A percentile compares a stretch with the other conserved stretches of the same genome.
These are phyloP conservation scores for Monilinia fructicola DNA, from an alignment of 2,329 filamentous ascomycete genomes.

Conservation along the genomic window DNA sequence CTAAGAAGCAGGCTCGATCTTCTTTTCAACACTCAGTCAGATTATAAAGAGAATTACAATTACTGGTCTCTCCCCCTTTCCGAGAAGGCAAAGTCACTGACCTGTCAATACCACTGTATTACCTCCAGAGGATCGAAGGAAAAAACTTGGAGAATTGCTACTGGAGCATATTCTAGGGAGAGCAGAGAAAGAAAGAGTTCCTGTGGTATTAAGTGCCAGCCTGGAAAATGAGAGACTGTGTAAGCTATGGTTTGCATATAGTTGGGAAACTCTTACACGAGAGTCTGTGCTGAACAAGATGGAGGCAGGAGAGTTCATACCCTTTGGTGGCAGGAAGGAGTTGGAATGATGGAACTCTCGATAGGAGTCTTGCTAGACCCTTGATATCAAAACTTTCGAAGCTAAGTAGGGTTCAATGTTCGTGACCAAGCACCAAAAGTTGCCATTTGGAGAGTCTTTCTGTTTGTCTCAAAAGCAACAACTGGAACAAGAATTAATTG, in stretches of 20 bases:
- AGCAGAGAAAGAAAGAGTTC: slow-evolving; percentile 31
- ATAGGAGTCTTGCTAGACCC: not conserved
- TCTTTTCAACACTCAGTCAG: slow-evolving; percentile 22
- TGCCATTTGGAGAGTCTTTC: too few relatives aligned
- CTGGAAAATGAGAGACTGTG: slow-evolving; percentile 33
- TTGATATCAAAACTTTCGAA: not conserved
- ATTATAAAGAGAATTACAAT: slow-evolving; percentile 28
- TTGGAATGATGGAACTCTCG: not conserved
- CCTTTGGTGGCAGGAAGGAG: slow-evolving; percentile 31
- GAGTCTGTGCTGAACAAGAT: slow-evolving; percentile 22
- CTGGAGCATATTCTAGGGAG: slow-evolving; percentile 29
- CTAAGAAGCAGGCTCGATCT: not conserved
- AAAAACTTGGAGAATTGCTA: slow-evolving; percentile 34
- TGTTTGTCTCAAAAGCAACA: too few relatives aligned
- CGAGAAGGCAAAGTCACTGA: slow-evolving; percentile 33
- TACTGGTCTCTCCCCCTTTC: slow-evolving; percentile 33
- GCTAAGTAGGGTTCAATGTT: too few relatives aligned
- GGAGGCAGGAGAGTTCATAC: slow-evolving; percentile 32
- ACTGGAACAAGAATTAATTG: too few relatives aligned
- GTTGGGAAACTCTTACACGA: slow-evolving; percentile 29
- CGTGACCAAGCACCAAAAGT: too few relatives aligned
- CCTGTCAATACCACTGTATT: slow-evolving; percentile 31
- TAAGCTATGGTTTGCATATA: slow-evolving; percentile 34
- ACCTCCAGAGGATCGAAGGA: slow-evolving; percentile 30
- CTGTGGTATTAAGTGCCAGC: slow-evolving; percentile 32